Conservation (phyloP, 192 early-diverging fungal genomes). For the Pecoramyces ruminantium region DNA sequence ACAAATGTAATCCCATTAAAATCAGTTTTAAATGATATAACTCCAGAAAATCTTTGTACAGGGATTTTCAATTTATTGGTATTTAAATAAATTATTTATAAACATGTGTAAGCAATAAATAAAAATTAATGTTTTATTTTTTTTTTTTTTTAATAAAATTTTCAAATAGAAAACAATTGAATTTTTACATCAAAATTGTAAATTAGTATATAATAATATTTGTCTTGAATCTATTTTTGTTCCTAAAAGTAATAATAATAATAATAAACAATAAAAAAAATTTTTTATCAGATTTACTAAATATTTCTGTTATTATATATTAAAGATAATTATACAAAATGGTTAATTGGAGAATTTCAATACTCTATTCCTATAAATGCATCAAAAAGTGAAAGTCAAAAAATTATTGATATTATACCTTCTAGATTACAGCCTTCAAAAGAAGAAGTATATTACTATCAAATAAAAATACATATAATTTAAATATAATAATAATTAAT, state of each 20-base stretch:
- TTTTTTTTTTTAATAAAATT: too few relatives aligned
- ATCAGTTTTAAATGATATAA: neutral
- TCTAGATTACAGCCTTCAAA: neutral
- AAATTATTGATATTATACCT: neutral
- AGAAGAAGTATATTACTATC: too few relatives aligned
- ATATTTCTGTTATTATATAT: neutral
- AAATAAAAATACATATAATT: too few relatives aligned
- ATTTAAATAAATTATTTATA: too few relatives aligned
- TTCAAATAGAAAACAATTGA: neutral
- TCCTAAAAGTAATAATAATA: neutral
- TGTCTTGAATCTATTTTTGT: neutral
- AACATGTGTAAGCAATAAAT: too few relatives aligned
- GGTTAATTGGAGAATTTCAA: neutral
- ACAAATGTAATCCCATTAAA: too few relatives aligned
- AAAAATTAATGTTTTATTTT: too few relatives aligned
- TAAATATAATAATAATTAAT: too few relatives aligned
- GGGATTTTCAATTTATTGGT: neutral
- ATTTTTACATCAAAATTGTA: neutral
- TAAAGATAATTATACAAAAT: neutral
- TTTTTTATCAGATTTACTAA: neutral
- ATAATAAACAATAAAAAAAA: neutral
- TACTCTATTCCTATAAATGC: neutral
- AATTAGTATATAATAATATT: neutral
- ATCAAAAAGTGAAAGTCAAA: neutral
- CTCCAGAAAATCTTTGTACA: neutral